Base-by-base conservation (phyloP, 495 filamentous ascomycete genomes). In the Penicillium cinerascens region DNA sequence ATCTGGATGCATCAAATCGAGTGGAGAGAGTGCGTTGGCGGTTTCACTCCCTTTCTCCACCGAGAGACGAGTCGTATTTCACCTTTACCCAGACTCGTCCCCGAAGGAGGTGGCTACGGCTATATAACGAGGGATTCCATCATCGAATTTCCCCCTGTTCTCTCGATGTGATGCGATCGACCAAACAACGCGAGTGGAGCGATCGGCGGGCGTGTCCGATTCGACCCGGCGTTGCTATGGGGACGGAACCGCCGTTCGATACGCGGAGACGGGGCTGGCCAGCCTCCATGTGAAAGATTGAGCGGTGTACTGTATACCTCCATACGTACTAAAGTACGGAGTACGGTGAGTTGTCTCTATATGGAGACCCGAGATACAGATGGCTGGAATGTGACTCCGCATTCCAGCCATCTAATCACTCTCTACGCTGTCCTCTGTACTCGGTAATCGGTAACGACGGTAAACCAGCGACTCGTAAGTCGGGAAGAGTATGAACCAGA, bases 141-240 rank as follows among this genome's bases (percentile, higher is more conserved):
- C 29, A 10, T 33, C 29, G 29, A n/a, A 33, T 33, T 33, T 33
- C 29, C 29, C 29, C 29, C 7, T 4, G 26, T 4, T 29, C 11
- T 29, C 26, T 29, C 11, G 5, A 6, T 5, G 26, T 29, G 26
- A 29, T n/a, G n/a, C n/a, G 26, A 33, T 33, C 29, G 13, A 25
- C 8, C 26, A 23, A 35, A 48, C 26, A 33, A 21, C 1, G 17
- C 16, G 1, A 48, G 54, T 43, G 49, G 40, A 44, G 40, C 54
- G 54, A 56, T 56, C 54, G 40, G 47, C 53, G 42, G 29, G 20
- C 49, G 29, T 27, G 41, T 51, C 48, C 54, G 53, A 56, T 51
- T 50, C 23, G 53, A 42, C 37, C 47, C 47, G 47, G 25, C 16
- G 47, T 51, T 51, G 49, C 49, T 41, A 51, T 51, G 49, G 49